Percentiles rank a stretch among this genome's conserved stretches.
Conservation (phyloP, 305 asterid genomes). For the Solanum aculeatissimum region DNA sequence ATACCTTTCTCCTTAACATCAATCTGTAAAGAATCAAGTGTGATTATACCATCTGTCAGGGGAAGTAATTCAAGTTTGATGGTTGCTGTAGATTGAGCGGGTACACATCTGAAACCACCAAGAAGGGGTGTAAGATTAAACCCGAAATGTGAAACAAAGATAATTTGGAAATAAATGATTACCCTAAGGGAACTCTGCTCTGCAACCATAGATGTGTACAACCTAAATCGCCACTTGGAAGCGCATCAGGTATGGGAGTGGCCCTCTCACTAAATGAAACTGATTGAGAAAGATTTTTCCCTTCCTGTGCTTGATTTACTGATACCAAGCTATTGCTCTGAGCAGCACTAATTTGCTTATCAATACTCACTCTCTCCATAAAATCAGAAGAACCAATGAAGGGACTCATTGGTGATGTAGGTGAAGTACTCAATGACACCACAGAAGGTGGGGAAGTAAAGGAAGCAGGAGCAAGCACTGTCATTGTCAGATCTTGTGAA, state of each 20-base stretch:
- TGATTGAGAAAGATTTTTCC: constrained; percentile 26
- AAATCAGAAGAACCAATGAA: constrained; percentile 32
- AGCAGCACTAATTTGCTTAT: constrained; percentile 22
- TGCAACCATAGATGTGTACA: constrained; percentile 97
- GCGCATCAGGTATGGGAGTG: constrained; percentile 39
- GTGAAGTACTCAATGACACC: constrained; percentile 60
- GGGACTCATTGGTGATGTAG: constrained; percentile 49
- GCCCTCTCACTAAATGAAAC: constrained; percentile 29
- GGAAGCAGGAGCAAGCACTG: constrained; percentile 96
- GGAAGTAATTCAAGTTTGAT: constrained; percentile 98
- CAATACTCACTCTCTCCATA: constrained; percentile 23
- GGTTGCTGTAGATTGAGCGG: constrained; percentile 81
- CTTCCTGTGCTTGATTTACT: constrained; percentile 27
- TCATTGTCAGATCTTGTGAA: constrained; percentile 73
- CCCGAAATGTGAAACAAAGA: background rate
- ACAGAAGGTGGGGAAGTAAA: constrained; percentile 89
- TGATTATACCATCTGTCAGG: constrained; percentile 90
- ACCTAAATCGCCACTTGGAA: constrained; percentile 61
- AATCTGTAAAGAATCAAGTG: constrained; percentile 88
- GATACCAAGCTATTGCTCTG: constrained; percentile 20
- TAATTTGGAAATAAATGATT: constrained; percentile 3
- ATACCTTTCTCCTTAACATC: constrained; percentile 91
- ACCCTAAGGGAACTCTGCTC: constrained; percentile 98
- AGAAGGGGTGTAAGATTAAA: constrained; percentile 5
- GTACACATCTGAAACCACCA: constrained; percentile 64